These are phyloP conservation scores for Linnemannia zychae DNA, from an alignment of 192 early-diverging fungal genomes.

Conservation along the genomic window DNA sequence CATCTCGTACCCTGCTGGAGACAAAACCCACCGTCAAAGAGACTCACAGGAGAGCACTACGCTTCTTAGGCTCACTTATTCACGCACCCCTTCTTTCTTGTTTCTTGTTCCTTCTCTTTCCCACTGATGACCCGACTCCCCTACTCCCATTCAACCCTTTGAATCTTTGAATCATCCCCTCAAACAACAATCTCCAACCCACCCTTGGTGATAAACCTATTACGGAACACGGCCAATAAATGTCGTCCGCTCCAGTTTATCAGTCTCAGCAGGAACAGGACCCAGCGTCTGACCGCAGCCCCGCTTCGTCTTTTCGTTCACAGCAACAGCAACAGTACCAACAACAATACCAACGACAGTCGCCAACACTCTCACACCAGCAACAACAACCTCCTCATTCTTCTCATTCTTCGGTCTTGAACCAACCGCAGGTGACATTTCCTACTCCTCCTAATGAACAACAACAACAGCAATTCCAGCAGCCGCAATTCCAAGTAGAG, in stretches of 20 bases:
- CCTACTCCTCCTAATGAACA: neutral
- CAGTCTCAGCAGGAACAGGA: neutral
- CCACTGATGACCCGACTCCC: too few relatives aligned
- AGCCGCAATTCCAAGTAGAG: neutral
- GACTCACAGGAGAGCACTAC: too few relatives aligned
- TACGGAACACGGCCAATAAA: constrained; percentile 3
- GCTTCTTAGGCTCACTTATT: neutral
- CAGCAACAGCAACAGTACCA: constrained; percentile 5
- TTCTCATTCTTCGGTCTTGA: neutral
- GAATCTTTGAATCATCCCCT: too few relatives aligned
- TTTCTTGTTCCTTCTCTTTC: too few relatives aligned
- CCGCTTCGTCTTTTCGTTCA: too few relatives aligned
- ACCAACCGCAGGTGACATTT: neutral
- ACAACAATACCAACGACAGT: neutral
- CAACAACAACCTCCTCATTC: neutral
- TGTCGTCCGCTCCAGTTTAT: constrained; percentile 3
- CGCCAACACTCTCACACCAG: neutral
- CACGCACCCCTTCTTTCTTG: too few relatives aligned
- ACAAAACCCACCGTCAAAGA: too few relatives aligned
- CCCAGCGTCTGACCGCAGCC: too few relatives aligned
- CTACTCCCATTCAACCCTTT: too few relatives aligned
- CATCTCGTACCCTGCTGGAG: neutral
- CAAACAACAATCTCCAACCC: too few relatives aligned
- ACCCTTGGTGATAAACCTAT: neutral
- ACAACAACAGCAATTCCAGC: constrained; percentile 9